A percentile compares a stretch with the other conserved stretches of the same genome.
phyloP scores from a whole-genome alignment of 2,329 filamentous ascomycete genomes.

The Podosphaera fusca region DNA sequence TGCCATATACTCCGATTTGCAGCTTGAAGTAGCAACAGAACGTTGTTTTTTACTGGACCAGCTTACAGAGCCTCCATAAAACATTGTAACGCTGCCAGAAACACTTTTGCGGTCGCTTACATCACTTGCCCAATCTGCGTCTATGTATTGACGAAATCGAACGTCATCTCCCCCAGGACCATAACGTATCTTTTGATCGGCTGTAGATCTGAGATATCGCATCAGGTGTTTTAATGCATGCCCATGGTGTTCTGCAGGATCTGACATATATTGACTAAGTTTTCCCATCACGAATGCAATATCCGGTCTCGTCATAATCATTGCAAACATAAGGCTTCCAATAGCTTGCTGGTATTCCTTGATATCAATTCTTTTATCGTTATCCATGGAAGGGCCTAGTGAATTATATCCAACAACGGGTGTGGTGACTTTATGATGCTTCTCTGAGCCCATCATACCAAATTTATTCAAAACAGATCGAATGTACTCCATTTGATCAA shows the following conservation, averaged over 20 bases:
- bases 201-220: not conserved
- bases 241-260: not conserved
- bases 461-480: too few relatives aligned
- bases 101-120: not conserved
- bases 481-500: too few relatives aligned
- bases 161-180: not conserved
- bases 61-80: not conserved
- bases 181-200: not conserved
- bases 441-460: not conserved
- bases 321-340: not conserved
- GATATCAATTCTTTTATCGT: not conserved
- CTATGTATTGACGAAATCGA: not conserved
- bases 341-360: not conserved
- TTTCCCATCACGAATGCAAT: not conserved
- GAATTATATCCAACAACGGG: not conserved
- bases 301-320: not conserved
- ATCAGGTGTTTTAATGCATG: not conserved
- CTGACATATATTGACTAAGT: not conserved
- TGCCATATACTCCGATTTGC: not conserved
- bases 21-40: not conserved
- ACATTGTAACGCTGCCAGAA: not conserved
- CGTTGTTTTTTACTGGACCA: not conserved
- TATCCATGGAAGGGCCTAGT: not conserved
- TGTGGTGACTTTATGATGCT: too few relatives aligned
- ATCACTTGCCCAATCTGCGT: not conserved